Percentiles rank a stretch among this genome's conserved stretches.
These are phyloP conservation scores for Bretschneidera sinensis DNA, from an alignment of 345 rosid genomes.

Conservation along the genomic window DNA sequence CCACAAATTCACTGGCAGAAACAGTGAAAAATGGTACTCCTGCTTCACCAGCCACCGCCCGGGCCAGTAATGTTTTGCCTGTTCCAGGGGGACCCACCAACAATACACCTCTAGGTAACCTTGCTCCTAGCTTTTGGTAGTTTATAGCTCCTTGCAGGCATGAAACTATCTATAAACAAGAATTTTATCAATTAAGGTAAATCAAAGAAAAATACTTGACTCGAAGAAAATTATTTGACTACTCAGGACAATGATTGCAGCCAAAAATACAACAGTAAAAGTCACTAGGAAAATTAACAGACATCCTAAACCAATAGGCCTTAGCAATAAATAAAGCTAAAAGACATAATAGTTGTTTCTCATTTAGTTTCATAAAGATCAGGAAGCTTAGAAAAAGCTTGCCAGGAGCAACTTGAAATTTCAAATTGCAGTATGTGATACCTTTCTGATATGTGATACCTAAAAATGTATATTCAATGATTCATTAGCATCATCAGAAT, in stretches of 20 bases:
- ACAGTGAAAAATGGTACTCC: conserved; percentile 94
- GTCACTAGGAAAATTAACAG: too few relatives aligned
- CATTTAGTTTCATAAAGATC: neutral
- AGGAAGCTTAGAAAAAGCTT: neutral
- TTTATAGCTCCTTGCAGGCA: conserved; percentile 92
- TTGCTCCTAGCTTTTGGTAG: conserved; percentile 82
- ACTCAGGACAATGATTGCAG: neutral
- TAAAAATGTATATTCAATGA: too few relatives aligned
- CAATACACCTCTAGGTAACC: conserved; percentile 84
- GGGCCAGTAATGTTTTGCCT: conserved; percentile 91
- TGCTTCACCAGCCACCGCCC: conserved; percentile 96
- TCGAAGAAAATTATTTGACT: neutral
- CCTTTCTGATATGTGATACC: too few relatives aligned
- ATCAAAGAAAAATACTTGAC: neutral
- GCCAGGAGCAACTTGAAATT: neutral
- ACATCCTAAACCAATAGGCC: too few relatives aligned
- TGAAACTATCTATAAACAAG: conserved; percentile 68
- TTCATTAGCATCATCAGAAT: too few relatives aligned
- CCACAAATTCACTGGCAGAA: conserved; percentile 97
- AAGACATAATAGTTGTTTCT: neutral
- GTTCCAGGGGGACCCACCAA: conserved; percentile 98
- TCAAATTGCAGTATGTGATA: too few relatives aligned
- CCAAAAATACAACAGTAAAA: too few relatives aligned
- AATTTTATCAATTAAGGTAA: conserved; percentile 12
- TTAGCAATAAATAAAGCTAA: too few relatives aligned